Base-by-base conservation (phyloP, 345 rosid species). In the Microcos paniculata region DNA sequence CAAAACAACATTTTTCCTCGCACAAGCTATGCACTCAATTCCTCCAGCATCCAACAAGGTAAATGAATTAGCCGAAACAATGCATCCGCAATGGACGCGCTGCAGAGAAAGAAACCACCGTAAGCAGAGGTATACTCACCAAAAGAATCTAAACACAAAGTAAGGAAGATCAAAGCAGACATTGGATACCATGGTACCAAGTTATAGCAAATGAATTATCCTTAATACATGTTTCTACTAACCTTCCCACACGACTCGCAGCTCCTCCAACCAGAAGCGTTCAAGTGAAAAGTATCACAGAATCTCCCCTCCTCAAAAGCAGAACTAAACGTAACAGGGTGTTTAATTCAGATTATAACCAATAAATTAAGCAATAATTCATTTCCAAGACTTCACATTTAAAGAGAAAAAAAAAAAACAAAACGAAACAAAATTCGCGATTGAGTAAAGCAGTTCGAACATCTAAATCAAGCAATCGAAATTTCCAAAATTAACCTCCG, bases 231-330 rank as follows among this genome's bases (percentile, higher is more conserved):
- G 42, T 70, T 64, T 79, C 76, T 69, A 72, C 82, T 80, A 71
- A 93, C 99, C 97, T 93, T 96, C 80, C 92, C 90, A 81, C 99
- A 96, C 46, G 91, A 82, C 82, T 92, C 97, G 70, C 99, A 96
- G 65, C 30, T 59, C 84, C 98, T 94, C 99, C 99, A 96, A 75
- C 99, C 99, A 31, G 90, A 51, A 78, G 89, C 92, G 77, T 77
- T 80, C 53, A 2, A 24, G 83, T 96, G 99, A 84, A 89, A 96
- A 45, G 79, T 70, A 31, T 92, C 92, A 61, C 99, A 96, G 80
- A 83, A 96, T 56, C 79, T 88, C 64, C 94, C 97, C 81, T 96
- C 97, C 63, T 93, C 98, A 70, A 83, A 96, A 66, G 85, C 80
- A 82, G 87, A 82, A 67, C 99, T 73, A 43, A 43, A 45, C 43